Evolutionary conservation across 805 yeast species (phyloP), one percentile per base, ranked within the genome.

Genomic region (Candida yuanshanica): DNA sequence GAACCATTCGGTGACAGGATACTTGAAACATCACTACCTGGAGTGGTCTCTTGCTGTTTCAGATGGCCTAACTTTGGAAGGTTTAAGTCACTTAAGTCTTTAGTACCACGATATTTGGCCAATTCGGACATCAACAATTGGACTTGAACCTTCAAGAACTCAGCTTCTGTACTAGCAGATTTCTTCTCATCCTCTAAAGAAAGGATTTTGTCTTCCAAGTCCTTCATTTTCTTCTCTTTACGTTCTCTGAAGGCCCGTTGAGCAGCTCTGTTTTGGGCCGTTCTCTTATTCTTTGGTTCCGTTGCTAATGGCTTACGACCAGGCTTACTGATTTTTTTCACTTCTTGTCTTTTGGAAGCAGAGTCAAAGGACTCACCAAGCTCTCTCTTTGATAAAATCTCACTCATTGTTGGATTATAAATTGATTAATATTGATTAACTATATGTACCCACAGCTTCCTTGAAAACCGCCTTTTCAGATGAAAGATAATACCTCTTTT

Each of bases 241-340:
- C 98, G 77, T 64, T 91, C 97, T 42, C 98, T 71, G 64, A 88
- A 90, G 9, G 97, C 98, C 42, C 97, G 71, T 64, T 91, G 99
- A 13, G 98, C 98, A 4, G 97, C 96, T 53, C 98, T 74, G 62
- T 91, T 91, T 65, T 91, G 98, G 3, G 97, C 97, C n/a, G 95
- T 87, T 52, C 98, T 72, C 69, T 87, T 91, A 55, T 79, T 80
- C 58, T 83, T 88, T 8, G 95, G 90, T 51, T 88, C 95, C 8
- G 82, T 77, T 13, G 69, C 74, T 39, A 83, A 67, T 0, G 87
- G 90, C 66, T 86, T 89, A 44, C 96, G 73, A 3, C 96, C 96
- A 0, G 93, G 88, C 56, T 80, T 82, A 29, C 58, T 55, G 7
- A 52, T 53, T 48, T 53, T 60, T 49, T 58, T 59, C 21, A 45